A percentile compares a stretch with the other conserved stretches of the same genome.
These are phyloP conservation scores for Stephanocyclus meneghinianus DNA, from an alignment of 352 stramenopile species.

Conservation along the genomic window DNA sequence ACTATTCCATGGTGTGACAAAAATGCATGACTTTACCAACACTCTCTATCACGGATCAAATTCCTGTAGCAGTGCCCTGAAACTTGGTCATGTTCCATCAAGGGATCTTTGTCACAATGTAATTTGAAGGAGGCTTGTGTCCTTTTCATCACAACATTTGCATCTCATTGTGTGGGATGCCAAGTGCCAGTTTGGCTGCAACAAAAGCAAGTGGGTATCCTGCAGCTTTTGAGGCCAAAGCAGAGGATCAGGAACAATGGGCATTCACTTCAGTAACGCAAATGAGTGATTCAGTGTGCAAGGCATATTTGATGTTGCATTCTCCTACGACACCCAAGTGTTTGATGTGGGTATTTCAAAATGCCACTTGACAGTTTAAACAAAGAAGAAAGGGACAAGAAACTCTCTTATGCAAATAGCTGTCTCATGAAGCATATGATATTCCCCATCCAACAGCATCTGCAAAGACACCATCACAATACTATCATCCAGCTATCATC, in stretches of 20 bases:
- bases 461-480: slow-evolving; percentile 97
- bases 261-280: slow-evolving; percentile 99
- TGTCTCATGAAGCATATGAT: slow-evolving; percentile 97
- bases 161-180: slow-evolving; percentile 92
- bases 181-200: slow-evolving; percentile 94
- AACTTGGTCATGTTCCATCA: slow-evolving; percentile 97
- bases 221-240: slow-evolving; percentile 96
- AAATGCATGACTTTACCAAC: slow-evolving; percentile 97
- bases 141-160: slow-evolving; percentile 88
- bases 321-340: slow-evolving; percentile 97
- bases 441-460: slow-evolving; percentile 94
- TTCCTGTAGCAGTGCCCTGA: slow-evolving; percentile 86
- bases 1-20: slow-evolving; percentile 93
- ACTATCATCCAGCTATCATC: slow-evolving; percentile 85
- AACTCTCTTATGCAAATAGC: slow-evolving; percentile 81
- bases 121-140: slow-evolving; percentile 95
- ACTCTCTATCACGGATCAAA: slow-evolving; percentile 93
- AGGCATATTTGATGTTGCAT: slow-evolving; percentile 98
- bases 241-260: slow-evolving; percentile 95
- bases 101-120: slow-evolving; percentile 96
- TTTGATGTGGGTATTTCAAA: slow-evolving; percentile 67
- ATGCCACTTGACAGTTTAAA: too few relatives aligned
- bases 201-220: slow-evolving; percentile 98
- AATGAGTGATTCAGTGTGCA: slow-evolving; percentile 91
- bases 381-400: not conserved